These are phyloP conservation scores for Phyllosticta citrichinensis DNA, from an alignment of 2,329 filamentous ascomycete genomes.

Conservation along the genomic window DNA sequence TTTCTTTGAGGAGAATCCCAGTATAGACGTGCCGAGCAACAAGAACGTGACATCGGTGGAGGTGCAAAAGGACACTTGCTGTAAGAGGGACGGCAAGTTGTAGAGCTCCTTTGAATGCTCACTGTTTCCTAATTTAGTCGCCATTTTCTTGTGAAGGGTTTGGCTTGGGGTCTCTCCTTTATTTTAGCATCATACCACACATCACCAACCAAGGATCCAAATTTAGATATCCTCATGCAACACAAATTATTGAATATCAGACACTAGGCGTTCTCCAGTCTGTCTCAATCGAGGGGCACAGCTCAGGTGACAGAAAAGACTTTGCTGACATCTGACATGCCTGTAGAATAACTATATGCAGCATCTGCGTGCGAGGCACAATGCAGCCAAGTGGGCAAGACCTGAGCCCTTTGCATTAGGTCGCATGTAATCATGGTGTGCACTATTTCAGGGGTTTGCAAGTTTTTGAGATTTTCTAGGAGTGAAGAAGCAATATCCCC, in stretches of 20 bases:
- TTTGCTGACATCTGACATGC: too few relatives aligned
- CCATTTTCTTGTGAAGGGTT: neutral
- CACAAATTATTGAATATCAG: too few relatives aligned
- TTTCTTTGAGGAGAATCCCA: constrained; percentile 45
- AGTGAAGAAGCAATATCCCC: neutral
- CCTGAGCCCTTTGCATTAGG: too few relatives aligned
- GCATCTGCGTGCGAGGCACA: too few relatives aligned
- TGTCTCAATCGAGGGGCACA: neutral
- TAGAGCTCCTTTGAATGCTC: neutral
- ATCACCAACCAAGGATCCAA: neutral
- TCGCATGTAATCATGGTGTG: too few relatives aligned
- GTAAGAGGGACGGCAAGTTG: neutral
- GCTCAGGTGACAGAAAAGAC: too few relatives aligned
- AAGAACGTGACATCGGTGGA: constrained; percentile 5
- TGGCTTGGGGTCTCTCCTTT: neutral
- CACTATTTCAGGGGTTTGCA: too few relatives aligned
- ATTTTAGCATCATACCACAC: neutral
- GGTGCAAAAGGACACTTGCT: constrained; percentile 8
- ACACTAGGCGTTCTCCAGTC: too few relatives aligned
- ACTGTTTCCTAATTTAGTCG: neutral
- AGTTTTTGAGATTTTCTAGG: too few relatives aligned
- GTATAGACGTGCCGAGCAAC: constrained; percentile 40
- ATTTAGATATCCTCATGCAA: neutral
- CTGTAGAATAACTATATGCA: too few relatives aligned
- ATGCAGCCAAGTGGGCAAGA: too few relatives aligned